Base-by-base conservation (phyloP, 495 filamentous ascomycete species). In the Penicillium samsonianum region DNA sequence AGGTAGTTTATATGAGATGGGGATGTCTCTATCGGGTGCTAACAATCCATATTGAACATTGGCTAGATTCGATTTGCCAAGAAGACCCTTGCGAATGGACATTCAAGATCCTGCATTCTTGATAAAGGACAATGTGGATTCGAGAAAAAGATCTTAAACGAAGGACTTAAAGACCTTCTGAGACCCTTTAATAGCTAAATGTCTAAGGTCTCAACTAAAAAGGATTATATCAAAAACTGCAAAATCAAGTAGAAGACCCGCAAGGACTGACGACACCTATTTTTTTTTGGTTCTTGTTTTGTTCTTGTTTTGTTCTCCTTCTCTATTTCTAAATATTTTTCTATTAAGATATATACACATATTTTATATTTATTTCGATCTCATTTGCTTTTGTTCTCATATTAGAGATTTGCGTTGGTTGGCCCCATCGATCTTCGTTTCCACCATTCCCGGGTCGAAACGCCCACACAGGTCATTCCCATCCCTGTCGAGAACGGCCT, bases 401-500 rank as follows among this genome's bases (percentile, higher is more conserved):
- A 19, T 33, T 42, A 11, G 9, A 20, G n/a, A 17, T 23, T 44
- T 26, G 33, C n/a, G 50, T 41, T 60, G 50, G 57, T 60, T 41
- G 49, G 53, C 45, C 47, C 49, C 42, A 66, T 68, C 65, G 65
- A 65, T 66, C 62, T 58, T 70, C 65, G 66, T 70, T 70, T 55
- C 65, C 66, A 67, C 63, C 67, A 69, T 69, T 69, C 67, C 66
- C 67, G 65, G 50, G 35, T 53, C 53, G 53, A 67, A 69, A 63
- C 70, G 67, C 70, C 67, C 70, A 72, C 69, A 69, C 66, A 65
- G 66, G 62, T 64, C 68, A 74, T 73, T 70, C 73, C 67, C 67
- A 75, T 73, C 73, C 73, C 74, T 77, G 71, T 73, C 71, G 57
- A 69, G 68, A 71, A 68, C 68, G 61, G 66, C 61, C 53, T 55